These are phyloP conservation scores for Fusarium siculi DNA, from an alignment of 2,329 filamentous ascomycete species.

Conservation along the genomic window DNA sequence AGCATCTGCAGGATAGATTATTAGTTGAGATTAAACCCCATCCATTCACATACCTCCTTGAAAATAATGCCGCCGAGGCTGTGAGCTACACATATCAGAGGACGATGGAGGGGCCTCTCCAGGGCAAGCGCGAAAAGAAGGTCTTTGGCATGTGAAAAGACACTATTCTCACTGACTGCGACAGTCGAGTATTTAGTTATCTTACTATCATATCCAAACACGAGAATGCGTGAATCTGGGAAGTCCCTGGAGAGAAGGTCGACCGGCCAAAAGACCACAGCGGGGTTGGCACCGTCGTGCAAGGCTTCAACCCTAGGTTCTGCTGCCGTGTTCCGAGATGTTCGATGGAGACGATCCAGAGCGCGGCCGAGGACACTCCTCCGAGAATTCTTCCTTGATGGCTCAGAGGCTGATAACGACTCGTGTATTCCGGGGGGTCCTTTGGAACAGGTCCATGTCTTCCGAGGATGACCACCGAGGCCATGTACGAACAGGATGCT, in stretches of 20 bases:
- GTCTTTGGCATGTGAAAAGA: background rate
- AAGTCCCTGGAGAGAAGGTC: background rate
- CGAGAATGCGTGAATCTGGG: accelerated
- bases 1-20: accelerated
- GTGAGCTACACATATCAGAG: background rate
- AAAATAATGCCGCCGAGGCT: background rate
- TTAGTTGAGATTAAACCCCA: accelerated
- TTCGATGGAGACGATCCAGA: accelerated
- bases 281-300: accelerated
- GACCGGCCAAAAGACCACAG: background rate
- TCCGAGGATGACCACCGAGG: background rate
- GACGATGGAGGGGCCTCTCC: accelerated
- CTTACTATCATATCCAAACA: background rate
- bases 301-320: accelerated
- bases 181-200: background rate
- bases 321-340: accelerated
- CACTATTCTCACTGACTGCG: background rate
- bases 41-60: accelerated
- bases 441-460: background rate
- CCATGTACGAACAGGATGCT: background rate
- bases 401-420: background rate
- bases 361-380: accelerated
- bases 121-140: accelerated
- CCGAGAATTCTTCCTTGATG: no score
- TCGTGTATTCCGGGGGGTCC: accelerated